Base-by-base conservation (phyloP, 352 stramenopile species). In the Phytophthora cajani region DNA sequence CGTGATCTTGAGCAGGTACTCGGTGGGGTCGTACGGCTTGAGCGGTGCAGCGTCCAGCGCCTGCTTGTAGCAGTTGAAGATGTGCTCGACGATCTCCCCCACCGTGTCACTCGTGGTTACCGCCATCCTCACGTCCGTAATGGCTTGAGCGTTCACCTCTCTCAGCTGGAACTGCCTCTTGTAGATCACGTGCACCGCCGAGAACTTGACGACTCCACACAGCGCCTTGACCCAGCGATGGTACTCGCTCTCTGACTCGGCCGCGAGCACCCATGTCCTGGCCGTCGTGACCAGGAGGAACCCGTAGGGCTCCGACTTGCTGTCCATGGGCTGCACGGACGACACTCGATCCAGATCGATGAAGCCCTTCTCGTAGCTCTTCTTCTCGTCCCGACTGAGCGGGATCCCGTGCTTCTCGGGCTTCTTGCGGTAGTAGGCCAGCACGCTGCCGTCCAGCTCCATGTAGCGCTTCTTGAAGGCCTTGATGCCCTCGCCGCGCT, bases 31-130 rank as follows among this genome's bases (percentile, higher is more conserved):
- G 72, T 96, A 96, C 12, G 88, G 84, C 47, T 76, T 76, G 61
- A 96, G 71, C 9, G 88, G 87, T 0, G 87, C 87, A 0, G 88
- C 87, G 71, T 94, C 87, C 4, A 94, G 67, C 17, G 80, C 81
- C 64, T 92, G 83, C 64, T 93, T 88, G 80, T 96, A 96, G 64
- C 86, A 96, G 60, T 94, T 93, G 67, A 96, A 96, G 27, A 96
- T 94, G 58, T 93, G 85, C 81, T 94, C 88, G 27, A 96, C 88
- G 69, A 94, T 94, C 71, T 96, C 84, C 5, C 84, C 85, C n/a
- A 96, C 88, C 1, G 88, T 96, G 69, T 96, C 88, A 5, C 85
- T 81, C 0, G 87, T 92, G 1, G 85, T 82, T 27, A 94, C 89
- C 47, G 94, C 85, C 87, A 96, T 94, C 30, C 88, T 87, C 59